Evolutionary conservation across 306 rosid species (phyloP).

Genomic region (Pachyrhizus erosus): DNA sequence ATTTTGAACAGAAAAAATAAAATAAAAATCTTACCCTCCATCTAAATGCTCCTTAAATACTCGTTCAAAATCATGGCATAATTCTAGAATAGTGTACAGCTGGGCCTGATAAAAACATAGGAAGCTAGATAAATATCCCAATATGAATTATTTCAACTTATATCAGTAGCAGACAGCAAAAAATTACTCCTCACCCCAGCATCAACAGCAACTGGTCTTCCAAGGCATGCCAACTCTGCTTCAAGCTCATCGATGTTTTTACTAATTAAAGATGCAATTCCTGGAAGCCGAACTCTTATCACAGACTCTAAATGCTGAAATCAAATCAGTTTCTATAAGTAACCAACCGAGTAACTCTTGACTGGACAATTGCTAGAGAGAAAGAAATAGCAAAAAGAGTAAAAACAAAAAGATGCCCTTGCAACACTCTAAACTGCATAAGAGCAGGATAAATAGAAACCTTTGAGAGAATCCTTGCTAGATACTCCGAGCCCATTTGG

Average conservation of each 20-base stretch:
- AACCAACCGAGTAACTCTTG: background rate
- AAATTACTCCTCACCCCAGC: slow-evolving; percentile 79
- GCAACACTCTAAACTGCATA: slow-evolving; percentile 30
- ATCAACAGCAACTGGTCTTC: slow-evolving; percentile 88
- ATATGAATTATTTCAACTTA: slow-evolving; percentile 16
- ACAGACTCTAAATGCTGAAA: slow-evolving; percentile 88
- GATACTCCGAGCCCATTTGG: slow-evolving; percentile 98
- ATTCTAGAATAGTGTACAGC: slow-evolving; percentile 80
- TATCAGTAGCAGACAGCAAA: background rate
- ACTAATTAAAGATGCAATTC: slow-evolving; percentile 76
- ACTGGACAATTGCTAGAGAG: slow-evolving; percentile 11
- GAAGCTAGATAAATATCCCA: slow-evolving; percentile 22
- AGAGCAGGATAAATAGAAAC: slow-evolving; percentile 50
- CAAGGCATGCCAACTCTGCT: slow-evolving; percentile 82
- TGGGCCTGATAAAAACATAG: slow-evolving; percentile 70
- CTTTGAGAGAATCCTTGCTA: slow-evolving; percentile 93
- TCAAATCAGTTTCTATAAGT: slow-evolving; percentile 42
- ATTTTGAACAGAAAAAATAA: background rate
- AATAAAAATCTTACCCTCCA: slow-evolving; percentile 73
- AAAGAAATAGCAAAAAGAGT: slow-evolving; percentile 22
- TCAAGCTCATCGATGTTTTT: slow-evolving; percentile 90
- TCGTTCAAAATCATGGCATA: slow-evolving; percentile 89
- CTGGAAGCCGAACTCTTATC: slow-evolving; percentile 85
- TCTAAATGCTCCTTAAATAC: slow-evolving; percentile 94
- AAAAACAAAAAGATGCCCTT: background rate